A percentile compares a stretch with the other conserved stretches of the same genome.
phyloP scores from a whole-genome alignment of 2,329 filamentous ascomycete species.

The Fusarium sp. region DNA sequence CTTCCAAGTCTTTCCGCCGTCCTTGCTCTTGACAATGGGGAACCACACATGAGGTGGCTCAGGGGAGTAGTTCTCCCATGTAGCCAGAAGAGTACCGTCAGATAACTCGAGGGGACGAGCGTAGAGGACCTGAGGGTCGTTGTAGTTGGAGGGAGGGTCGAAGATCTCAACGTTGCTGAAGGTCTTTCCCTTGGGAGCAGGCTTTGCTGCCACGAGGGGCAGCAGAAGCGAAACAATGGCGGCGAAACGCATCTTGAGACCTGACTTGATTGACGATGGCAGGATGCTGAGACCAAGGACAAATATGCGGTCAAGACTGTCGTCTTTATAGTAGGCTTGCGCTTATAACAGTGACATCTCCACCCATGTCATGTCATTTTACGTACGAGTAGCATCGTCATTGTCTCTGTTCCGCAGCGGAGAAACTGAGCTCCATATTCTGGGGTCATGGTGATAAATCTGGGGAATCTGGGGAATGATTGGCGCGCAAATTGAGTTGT shows the following conservation, averaged over 20 bases:
- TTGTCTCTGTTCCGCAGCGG: constrained; percentile 10
- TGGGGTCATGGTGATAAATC: constrained; percentile 12
- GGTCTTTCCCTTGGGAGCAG: constrained; percentile 23
- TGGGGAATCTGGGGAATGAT: constrained; percentile 31
- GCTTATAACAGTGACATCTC: neutral
- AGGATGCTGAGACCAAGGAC: constrained; percentile 1
- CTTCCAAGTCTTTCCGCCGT: constrained; percentile 69
- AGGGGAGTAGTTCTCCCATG: constrained; percentile 67
- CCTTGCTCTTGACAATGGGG: constrained; percentile 64
- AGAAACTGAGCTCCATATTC: constrained; percentile 24
- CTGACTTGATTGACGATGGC: neutral
- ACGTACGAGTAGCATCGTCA: neutral
- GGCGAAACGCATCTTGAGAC: constrained; percentile 31
- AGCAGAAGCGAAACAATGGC: constrained; percentile 21
- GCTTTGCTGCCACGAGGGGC: constrained; percentile 28
- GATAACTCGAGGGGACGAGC: constrained; percentile 57
- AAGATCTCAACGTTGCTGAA: constrained; percentile 52
- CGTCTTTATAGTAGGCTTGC: constrained; percentile 13
- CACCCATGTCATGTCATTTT: constrained; percentile 12
- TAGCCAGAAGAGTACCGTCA: constrained; percentile 61
- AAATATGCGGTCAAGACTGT: neutral
- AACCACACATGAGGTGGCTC: constrained; percentile 66
- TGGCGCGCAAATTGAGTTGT: constrained; percentile 21
- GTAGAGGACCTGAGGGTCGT: constrained; percentile 57
- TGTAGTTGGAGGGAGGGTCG: constrained; percentile 56